Evolutionary conservation across 768 basidiomycete genomes (phyloP), one percentile per base, ranked within the genome.

Genomic region (Boletus reticulatus): DNA sequence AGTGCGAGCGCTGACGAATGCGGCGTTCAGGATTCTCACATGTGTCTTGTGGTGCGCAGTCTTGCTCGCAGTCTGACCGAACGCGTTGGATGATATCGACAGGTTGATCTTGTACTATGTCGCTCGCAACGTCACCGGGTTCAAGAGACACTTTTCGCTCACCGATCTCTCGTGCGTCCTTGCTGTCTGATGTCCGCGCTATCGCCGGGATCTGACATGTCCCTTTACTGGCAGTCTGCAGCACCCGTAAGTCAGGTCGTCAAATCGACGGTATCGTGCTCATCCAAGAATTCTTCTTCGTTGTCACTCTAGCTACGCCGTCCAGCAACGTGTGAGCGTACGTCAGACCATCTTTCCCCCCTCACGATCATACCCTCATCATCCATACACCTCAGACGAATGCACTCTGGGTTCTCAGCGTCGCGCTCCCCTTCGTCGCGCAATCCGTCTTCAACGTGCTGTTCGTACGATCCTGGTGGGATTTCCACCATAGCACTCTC

Each of bases 391-490:
- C 44, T 34, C 29, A 67, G 64, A 43, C 61, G 75, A 74, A 64
- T 67, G 78, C 74, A 29, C 67, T 84, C 3, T 75, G 76, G 62
- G 36, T 82, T 4, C 80, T 84, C 52, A 19, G 57, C 14, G 19
- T 4, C 9, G 79, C 81, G 1, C 76, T 89, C 2, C 95, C 95
- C 0, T 66, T 91, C 4, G 59, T 82, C 38, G 68, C 88, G n/a
- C 84, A 92, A 63, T 75, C 83, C 31, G 55, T 87, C 22, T 76
- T 93, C 63, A 90, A 90, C 57, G 43, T 83, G 17, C 42, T 88
- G n/a, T 85, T 90, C 17, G 73, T 89, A 16, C 82, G 89, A 13
- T 88, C 84, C 1, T 85, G 84, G 80, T 96, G 94, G 93, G 95
- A 96, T 65, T 70, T 90, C 20, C 94, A 97, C 68, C 88, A 85